Base-by-base conservation (phyloP, 2,329 filamentous ascomycete species). In the Grosmannia penicillata region DNA sequence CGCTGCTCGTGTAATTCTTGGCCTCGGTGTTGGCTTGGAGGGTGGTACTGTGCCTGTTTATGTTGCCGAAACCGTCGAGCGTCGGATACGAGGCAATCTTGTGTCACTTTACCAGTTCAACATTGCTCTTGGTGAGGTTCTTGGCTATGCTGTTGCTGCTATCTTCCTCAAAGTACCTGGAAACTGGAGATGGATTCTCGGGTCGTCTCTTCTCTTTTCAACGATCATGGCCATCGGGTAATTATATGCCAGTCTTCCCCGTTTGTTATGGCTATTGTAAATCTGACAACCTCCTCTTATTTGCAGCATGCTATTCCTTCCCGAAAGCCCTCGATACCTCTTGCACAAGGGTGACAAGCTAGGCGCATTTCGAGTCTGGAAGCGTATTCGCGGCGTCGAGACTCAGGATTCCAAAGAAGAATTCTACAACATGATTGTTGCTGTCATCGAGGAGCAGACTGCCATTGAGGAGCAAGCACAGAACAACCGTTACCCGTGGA, bases 61-160 rank as follows among this genome's bases (percentile, higher is more conserved):
- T 45, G 78, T 84, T 23, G 78, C 79, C 2, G 79, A 84, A 55
- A 78, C 74, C 0, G 78, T 82, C 31, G 75, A 79, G 48, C 65
- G 72, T 24, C 67, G 64, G 42, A 65, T 81, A 19, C 72, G 79
- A 48, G 79, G 79, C 47, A 83, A 83, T 53, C 57, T 84, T 36
- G 79, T 84, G 2, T 82, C 77, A 0, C 61, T 83, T 0, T 84
- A 83, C 53, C 80, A 84, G 51, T 72, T 83, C 56, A 82, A 80
- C 57, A 84, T 84, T 49, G 80, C 80, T 0, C 64, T 84, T 0
- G 79, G 79, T 22, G 79, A 83, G 48, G 78, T 84, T 3, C 61
- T 84, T 2, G 80, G 79, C 3, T 83, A 83, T 43, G 78, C 75
- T 6, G 70, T 83, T 1, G 78, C 75, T 0, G 79, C 79, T 33